Conservation (phyloP, 176 grass and related monocot genomes). For the Musa schizocarpa region DNA sequence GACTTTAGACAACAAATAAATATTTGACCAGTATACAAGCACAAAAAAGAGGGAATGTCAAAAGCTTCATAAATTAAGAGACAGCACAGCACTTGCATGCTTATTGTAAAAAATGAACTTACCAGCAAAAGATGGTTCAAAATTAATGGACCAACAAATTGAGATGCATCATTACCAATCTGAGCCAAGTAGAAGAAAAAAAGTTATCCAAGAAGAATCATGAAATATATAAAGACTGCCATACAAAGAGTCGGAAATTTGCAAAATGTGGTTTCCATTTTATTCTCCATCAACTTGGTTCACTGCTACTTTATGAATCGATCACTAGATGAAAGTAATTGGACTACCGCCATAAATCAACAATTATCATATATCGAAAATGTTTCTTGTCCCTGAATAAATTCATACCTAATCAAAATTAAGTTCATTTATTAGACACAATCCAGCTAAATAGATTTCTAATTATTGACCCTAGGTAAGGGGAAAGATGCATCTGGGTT, state of each 20-base stretch:
- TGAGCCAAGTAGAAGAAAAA: slow-evolving; percentile 19
- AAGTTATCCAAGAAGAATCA: not conserved
- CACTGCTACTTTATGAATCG: not conserved
- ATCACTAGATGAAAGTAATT: not conserved
- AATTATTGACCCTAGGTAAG: too few relatives aligned
- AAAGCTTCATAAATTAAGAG: not conserved
- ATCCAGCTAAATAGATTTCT: not conserved
- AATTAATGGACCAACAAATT: slow-evolving; percentile 93
- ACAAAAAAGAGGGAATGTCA: not conserved
- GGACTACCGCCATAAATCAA: too few relatives aligned
- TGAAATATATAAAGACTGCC: not conserved
- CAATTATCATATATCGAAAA: too few relatives aligned
- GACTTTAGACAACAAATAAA: not conserved
- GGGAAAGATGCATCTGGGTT: too few relatives aligned
- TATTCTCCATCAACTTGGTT: not conserved
- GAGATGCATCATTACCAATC: slow-evolving; percentile 95
- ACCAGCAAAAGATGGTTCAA: slow-evolving; percentile 77
- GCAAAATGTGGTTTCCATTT: not conserved
- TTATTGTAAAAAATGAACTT: slow-evolving; percentile 23
- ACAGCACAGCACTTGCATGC: slow-evolving; percentile 3
- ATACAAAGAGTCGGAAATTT: not conserved
- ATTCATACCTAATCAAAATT: not conserved
- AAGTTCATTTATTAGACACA: not conserved
- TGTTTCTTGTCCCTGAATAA: not conserved
- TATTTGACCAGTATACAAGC: not conserved